Evolutionary conservation across 495 filamentous ascomycete genomes (phyloP).

Genomic region (Glutinoglossum americanum): DNA sequence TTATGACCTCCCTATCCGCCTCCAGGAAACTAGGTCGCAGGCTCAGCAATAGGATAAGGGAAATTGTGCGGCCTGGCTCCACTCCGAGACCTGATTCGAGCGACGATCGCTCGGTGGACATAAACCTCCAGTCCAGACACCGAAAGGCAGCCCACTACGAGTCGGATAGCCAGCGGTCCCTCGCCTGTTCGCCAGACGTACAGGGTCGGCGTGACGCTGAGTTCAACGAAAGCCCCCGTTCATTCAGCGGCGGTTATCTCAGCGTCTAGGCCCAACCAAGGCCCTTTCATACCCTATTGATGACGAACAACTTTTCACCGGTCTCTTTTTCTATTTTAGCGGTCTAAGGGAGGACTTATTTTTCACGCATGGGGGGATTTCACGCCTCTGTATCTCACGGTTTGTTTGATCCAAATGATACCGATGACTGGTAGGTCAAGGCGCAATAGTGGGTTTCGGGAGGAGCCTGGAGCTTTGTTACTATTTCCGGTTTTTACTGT

Average conservation of each 20-base stretch:
- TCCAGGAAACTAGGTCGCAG: background rate
- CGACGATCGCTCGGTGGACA: background rate
- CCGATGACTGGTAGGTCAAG: background rate
- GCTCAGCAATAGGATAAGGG: background rate
- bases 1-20: constrained; percentile 31
- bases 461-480: background rate
- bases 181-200: background rate
- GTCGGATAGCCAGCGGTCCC: background rate
- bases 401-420: background rate
- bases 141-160: background rate
- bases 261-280: background rate
- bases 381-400: background rate
- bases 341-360: background rate
- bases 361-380: background rate
- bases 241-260: background rate
- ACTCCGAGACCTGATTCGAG: background rate
- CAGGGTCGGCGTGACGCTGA: background rate
- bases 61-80: background rate
- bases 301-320: background rate
- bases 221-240: background rate
- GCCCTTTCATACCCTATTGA: background rate
- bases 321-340: background rate
- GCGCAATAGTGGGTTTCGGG: background rate
- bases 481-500: constrained; percentile 19
- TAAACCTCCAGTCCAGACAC: background rate